phyloP scores from a whole-genome alignment of 179 eudicot genomes.

The Beta lomatogona region DNA sequence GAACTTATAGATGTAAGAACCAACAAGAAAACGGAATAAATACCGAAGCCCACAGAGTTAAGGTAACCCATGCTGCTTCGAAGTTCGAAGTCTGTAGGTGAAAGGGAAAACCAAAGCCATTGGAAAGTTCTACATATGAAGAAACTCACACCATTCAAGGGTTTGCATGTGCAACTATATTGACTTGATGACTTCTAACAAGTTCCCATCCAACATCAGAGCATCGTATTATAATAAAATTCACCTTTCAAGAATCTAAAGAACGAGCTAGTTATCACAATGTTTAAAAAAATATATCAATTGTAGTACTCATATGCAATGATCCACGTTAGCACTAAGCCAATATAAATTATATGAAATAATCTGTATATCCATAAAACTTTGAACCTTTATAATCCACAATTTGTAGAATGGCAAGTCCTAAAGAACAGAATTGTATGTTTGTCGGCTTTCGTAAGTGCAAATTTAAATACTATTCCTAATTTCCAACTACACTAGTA shows the following conservation, averaged over 20 bases:
- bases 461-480: neutral
- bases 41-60: neutral
- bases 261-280: too few relatives aligned
- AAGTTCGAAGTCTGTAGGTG: neutral
- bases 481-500: neutral
- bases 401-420: neutral
- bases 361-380: neutral
- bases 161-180: slow-evolving; percentile 3
- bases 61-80: slow-evolving; percentile 2
- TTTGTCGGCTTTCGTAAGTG: neutral
- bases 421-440: neutral
- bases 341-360: neutral
- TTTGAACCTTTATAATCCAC: neutral
- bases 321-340: too few relatives aligned
- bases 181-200: neutral
- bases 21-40: neutral
- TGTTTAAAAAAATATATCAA: too few relatives aligned
- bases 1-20: neutral
- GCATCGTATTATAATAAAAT: neutral
- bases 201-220: neutral
- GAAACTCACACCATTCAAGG: slow-evolving; percentile 7
- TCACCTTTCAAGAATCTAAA: neutral
- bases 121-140: slow-evolving; percentile 9
- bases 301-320: too few relatives aligned
- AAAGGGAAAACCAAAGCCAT: slow-evolving; percentile 6